A percentile compares a stretch with the other conserved stretches of the same genome.
phyloP scores from a whole-genome alignment of 768 basidiomycete genomes.

The Fibroporia radiculosa region DNA sequence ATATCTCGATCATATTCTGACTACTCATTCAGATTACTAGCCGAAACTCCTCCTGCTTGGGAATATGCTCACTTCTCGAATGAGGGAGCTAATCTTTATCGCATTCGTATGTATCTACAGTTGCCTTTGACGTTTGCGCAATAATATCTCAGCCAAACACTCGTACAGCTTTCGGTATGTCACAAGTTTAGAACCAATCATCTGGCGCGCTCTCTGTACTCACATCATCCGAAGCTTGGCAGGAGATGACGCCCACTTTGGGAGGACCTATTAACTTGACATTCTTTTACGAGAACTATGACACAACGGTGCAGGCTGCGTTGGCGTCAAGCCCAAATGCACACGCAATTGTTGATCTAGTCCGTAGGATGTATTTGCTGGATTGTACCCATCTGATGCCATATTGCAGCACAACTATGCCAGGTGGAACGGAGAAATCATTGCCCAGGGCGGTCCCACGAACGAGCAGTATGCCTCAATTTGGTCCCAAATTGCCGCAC shows the following conservation, averaged over 20 bases:
- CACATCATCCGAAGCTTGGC: slow-evolving; percentile 34
- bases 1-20: background rate
- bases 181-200: background rate
- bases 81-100: slow-evolving; percentile 43
- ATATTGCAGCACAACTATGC: slow-evolving; percentile 45
- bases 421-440: slow-evolving; percentile 43
- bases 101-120: slow-evolving; percentile 25
- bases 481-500: slow-evolving; percentile 32
- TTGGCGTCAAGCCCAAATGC: slow-evolving; percentile 32
- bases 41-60: slow-evolving; percentile 29
- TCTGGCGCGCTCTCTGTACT: background rate
- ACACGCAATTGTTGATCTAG: slow-evolving; percentile 45
- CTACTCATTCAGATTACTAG: slow-evolving; percentile 3
- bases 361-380: slow-evolving; percentile 9
- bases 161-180: slow-evolving; percentile 23
- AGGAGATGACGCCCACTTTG: slow-evolving; percentile 41
- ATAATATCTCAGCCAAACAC: background rate
- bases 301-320: slow-evolving; percentile 40
- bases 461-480: slow-evolving; percentile 32
- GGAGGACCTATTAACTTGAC: slow-evolving; percentile 38
- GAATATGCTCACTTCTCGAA: slow-evolving; percentile 42
- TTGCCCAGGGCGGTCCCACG: slow-evolving; percentile 34
- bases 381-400: background rate
- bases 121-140: background rate
- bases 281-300: slow-evolving; percentile 36